Evolutionary conservation across 2,329 filamentous ascomycete genomes (phyloP).

Genomic region (Hymenoscyphus albidus): DNA sequence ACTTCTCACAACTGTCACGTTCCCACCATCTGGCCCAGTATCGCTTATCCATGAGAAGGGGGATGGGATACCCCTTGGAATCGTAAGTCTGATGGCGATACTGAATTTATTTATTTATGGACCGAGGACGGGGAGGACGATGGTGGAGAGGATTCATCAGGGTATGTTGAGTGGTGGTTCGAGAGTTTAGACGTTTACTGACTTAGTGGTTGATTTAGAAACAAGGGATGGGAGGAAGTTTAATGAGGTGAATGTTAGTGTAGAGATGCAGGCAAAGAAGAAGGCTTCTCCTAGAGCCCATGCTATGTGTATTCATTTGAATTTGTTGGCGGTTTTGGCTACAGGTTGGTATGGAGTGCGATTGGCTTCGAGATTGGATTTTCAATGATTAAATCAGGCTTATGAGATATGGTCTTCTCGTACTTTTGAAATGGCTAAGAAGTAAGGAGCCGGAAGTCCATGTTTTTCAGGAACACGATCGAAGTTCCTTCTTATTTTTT

Average conservation of each 20-base stretch:
- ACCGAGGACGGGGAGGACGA: constrained; percentile 29
- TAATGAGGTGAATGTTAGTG: neutral
- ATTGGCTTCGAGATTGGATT: neutral
- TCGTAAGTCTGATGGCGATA: constrained; percentile 27
- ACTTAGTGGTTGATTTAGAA: constrained; percentile 1
- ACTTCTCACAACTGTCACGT: constrained; percentile 35
- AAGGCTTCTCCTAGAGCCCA: constrained; percentile 37
- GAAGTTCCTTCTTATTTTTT: too few species aligned
- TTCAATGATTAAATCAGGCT: neutral
- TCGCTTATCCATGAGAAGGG: neutral
- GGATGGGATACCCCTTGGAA: neutral
- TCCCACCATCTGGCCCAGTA: constrained; percentile 21
- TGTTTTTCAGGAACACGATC: too few species aligned
- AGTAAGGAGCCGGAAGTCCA: too few species aligned
- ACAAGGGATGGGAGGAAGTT: constrained; percentile 5
- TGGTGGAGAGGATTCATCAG: constrained; percentile 34
- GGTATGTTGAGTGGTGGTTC: constrained; percentile 1
- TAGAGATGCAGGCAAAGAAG: constrained; percentile 28
- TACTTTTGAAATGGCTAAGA: too few species aligned
- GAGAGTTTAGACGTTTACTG: neutral
- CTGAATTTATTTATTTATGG: constrained; percentile 37
- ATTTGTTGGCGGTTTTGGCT: constrained; percentile 37
- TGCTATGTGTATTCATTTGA: constrained; percentile 43
- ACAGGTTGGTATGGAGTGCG: constrained; percentile 31
- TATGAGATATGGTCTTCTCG: neutral